Percentiles rank a stretch among this genome's conserved stretches.
Conservation (phyloP, 305 asterid genomes). For the Solanum hybrid region DNA sequence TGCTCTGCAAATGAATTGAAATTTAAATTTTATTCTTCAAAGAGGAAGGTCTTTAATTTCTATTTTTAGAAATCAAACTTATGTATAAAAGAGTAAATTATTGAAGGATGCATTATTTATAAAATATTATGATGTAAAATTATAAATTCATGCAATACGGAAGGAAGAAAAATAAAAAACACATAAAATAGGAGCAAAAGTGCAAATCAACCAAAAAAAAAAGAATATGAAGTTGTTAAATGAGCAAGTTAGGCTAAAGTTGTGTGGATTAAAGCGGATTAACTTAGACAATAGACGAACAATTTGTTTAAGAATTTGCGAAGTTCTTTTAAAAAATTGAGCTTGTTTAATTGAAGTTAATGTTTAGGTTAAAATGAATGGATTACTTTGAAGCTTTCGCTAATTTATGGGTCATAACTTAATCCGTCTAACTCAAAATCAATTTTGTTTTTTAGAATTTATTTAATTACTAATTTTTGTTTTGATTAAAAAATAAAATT, state of each 20-base stretch:
- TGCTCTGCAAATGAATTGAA: neutral
- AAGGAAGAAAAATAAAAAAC: neutral
- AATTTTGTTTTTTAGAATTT: neutral
- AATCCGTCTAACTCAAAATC: neutral
- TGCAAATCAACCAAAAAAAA: neutral
- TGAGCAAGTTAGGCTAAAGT: neutral
- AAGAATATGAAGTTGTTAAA: neutral
- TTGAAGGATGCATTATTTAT: rapidly evolving
- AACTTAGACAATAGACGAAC: neutral
- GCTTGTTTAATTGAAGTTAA: no score
- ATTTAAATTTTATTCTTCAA: neutral
- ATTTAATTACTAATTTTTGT: neutral
- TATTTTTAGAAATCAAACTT: neutral
- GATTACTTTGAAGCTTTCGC: neutral
- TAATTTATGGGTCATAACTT: neutral
- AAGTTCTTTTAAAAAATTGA: no score
- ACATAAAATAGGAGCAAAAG: neutral
- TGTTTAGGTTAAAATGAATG: neutral
- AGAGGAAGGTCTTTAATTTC: neutral
- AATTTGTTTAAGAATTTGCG: neutral
- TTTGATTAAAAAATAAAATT: neutral
- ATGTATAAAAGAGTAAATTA: neutral
- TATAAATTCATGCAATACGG: neutral
- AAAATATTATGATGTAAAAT: neutral
- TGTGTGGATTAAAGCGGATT: neutral